A percentile compares a stretch with the other conserved stretches of the same genome.
These are phyloP conservation scores for Aspergillus panamensis DNA, from an alignment of 495 filamentous ascomycete genomes.

Conservation along the genomic window DNA sequence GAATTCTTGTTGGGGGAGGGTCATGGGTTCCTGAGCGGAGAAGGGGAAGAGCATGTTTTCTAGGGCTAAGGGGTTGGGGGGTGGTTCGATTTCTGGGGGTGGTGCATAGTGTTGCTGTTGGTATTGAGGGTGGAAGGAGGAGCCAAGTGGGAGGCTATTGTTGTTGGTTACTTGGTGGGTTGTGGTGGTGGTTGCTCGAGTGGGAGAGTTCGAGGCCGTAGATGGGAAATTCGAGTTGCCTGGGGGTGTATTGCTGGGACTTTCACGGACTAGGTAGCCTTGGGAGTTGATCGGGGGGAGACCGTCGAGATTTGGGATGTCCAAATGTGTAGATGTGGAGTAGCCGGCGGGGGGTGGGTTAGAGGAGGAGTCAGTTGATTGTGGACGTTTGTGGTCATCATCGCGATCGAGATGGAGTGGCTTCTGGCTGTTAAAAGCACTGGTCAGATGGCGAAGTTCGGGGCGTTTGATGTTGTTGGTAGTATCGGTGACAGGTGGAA, in stretches of 20 bases:
- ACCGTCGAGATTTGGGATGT: slow-evolving; percentile 38
- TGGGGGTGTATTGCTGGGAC: slow-evolving; percentile 15
- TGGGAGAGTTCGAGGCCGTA: not conserved
- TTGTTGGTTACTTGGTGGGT: not conserved
- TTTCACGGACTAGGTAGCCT: slow-evolving; percentile 40
- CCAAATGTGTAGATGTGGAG: slow-evolving; percentile 12
- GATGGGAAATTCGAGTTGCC: not conserved
- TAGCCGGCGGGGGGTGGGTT: not conserved
- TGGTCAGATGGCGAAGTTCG: slow-evolving; percentile 3
- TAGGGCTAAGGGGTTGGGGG: slow-evolving; percentile 10
- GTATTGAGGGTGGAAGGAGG: not conserved
- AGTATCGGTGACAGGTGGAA: slow-evolving; percentile 3
- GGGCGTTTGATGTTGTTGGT: slow-evolving; percentile 11
- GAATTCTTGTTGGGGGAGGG: slow-evolving; percentile 29
- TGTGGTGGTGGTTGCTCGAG: not conserved
- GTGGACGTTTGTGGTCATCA: not conserved
- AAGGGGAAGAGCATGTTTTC: slow-evolving; percentile 26
- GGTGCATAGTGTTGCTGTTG: not conserved
- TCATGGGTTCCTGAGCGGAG: slow-evolving; percentile 21
- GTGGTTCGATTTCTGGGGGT: slow-evolving; percentile 6
- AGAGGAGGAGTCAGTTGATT: slow-evolving; percentile 3
- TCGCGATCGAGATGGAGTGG: not conserved
- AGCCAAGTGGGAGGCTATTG: not conserved
- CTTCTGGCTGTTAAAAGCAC: not conserved
- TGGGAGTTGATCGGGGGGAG: slow-evolving; percentile 38